Conservation (phyloP, 306 rosid genomes). For the Astragalus membranaceus region DNA sequence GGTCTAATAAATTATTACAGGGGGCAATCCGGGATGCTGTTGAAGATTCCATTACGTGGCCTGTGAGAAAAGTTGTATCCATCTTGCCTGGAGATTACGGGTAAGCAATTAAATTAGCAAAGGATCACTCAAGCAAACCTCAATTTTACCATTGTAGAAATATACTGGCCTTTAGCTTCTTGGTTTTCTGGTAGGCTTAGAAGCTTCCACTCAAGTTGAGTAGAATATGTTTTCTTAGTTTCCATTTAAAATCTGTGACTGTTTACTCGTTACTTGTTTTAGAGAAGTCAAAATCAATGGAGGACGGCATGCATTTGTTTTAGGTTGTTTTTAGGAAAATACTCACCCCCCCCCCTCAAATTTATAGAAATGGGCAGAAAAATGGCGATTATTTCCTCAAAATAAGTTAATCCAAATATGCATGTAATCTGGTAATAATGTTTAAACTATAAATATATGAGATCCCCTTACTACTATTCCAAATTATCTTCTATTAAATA, state of each 20-base stretch:
- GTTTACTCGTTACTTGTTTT: not conserved
- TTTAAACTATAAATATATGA: not conserved
- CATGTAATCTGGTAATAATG: not conserved
- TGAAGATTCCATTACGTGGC: conserved; percentile 96
- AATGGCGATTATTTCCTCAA: not conserved
- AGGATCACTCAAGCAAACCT: not conserved
- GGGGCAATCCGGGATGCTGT: conserved; percentile 79
- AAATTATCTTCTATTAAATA: not conserved
- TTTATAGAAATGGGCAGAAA: not conserved
- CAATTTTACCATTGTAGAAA: not conserved
- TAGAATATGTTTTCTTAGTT: not conserved
- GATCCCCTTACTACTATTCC: not conserved
- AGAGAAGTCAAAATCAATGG: not conserved
- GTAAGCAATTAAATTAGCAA: conserved; percentile 29
- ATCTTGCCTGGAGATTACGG: conserved; percentile 97
- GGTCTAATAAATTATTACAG: conserved; percentile 31
- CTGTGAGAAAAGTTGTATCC: conserved; percentile 84
- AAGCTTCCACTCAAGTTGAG: not conserved
- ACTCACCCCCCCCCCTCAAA: no score
- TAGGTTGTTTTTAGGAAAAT: not conserved
- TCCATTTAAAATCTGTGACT: not conserved
- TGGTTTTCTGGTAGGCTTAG: not conserved
- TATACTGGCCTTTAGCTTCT: not conserved
- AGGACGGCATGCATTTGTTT: not conserved
- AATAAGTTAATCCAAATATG: not conserved